phyloP scores from a whole-genome alignment of 129 eudicot species.

The Lactuca saligna region DNA sequence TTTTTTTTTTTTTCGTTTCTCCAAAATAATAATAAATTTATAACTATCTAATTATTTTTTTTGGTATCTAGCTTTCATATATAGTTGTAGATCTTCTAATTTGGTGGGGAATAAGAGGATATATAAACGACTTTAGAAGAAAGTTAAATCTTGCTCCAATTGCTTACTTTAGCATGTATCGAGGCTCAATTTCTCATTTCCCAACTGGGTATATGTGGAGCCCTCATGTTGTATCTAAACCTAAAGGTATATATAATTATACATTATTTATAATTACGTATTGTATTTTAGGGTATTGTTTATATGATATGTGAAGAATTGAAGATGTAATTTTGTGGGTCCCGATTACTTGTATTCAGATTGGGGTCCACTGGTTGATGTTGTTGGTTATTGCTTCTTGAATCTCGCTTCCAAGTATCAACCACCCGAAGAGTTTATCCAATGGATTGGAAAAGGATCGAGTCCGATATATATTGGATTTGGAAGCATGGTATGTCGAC shows the following conservation, averaged over 20 bases:
- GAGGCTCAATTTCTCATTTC: constrained; percentile 81
- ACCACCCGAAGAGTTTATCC: constrained; percentile 60
- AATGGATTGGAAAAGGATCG: constrained; percentile 81
- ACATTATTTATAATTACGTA: not conserved
- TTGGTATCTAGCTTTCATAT: constrained; percentile 66
- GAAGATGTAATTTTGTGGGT: not conserved
- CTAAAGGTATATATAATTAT: constrained; percentile 45
- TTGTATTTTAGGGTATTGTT: too few relatives aligned
- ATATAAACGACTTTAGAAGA: constrained; percentile 79
- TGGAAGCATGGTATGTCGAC: constrained; percentile 89
- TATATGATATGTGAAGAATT: too few relatives aligned
- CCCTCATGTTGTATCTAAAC: constrained; percentile 91
- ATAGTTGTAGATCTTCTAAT: constrained; percentile 86
- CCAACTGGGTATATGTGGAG: constrained; percentile 99
- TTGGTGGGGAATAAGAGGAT: constrained; percentile 97
- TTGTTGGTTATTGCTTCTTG: constrained; percentile 94
- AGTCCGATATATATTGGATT: constrained; percentile 90
- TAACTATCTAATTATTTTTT: not conserved
- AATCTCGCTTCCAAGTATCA: constrained; percentile 74
- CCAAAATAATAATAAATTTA: not conserved
- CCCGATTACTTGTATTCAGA: constrained; percentile 44
- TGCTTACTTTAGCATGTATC: constrained; percentile 89
- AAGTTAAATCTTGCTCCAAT: constrained; percentile 87
- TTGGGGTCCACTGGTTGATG: constrained; percentile 94
- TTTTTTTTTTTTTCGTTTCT: too few relatives aligned